Base-by-base conservation (phyloP, 1,284 basidiomycete genomes). In the Papiliotrema terrestris region DNA sequence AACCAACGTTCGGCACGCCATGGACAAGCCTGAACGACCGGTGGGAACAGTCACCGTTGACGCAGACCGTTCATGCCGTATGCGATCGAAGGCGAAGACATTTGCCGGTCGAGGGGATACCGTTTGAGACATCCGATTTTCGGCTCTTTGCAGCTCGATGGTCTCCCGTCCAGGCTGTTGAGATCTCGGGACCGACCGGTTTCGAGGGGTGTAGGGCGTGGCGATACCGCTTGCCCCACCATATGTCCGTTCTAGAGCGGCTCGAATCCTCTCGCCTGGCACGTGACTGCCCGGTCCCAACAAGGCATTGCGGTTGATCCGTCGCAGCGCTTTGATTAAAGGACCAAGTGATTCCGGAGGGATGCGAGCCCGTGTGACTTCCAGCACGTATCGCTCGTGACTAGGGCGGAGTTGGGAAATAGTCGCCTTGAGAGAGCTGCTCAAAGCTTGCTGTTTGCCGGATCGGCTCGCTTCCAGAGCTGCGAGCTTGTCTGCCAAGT, bases 231-330 rank as follows among this genome's bases (percentile, higher is more conserved):
- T 50, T 2, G 22, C 8, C 14, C n/a, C 19, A 5, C 32, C 22
- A 19, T 51, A 56, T 1, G 62, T 60, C 29, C 64, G 63, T 17
- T 67, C 58, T 17, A 75, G 51, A 1, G 73, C 73, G 0, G 60
- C 59, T 32, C 66, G 60, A 39, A 75, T 74, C 8, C 73, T 57
- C 45, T 73, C 71, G 1, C 73, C 73, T 0, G 73, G 72, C 0
- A 69, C 64, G 51, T 74, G 71, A 39, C 66, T 69, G 0, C 66
- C 65, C 1, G 67, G 67, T 1, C 67, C 68, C 3, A 75, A 60
- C 15, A 75, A 52, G 2, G 72, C 62, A 49, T 75, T 75, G 2
- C 72, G 65, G 22, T 66, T 60, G 6, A 75, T 51, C 6, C 64
- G 57, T 14, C 54, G 53, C 0, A 75, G 50, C 0, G 58, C 44